These are phyloP conservation scores for Stemphylium beticola DNA, from an alignment of 2,329 filamentous ascomycete genomes.

Conservation along the genomic window DNA sequence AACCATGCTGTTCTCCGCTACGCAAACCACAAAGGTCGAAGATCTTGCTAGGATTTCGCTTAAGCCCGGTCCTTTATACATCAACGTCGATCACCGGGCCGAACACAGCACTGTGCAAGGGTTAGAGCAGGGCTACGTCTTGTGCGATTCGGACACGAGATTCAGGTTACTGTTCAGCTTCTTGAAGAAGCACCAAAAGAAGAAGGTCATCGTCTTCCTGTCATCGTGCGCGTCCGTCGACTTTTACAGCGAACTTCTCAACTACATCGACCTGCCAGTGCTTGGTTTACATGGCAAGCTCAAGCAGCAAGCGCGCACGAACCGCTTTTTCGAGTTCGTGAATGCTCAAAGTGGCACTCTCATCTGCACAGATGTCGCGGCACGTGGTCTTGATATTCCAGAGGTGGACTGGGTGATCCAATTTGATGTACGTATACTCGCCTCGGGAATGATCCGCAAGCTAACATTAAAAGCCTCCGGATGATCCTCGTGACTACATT, in stretches of 20 bases:
- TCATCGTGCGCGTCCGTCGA: conserved; percentile 87
- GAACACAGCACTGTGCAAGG: conserved; percentile 92
- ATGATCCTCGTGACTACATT: conserved; percentile 73
- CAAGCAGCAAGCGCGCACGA: conserved; percentile 98
- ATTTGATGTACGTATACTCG: conserved; percentile 60
- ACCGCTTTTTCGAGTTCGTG: conserved; percentile 96
- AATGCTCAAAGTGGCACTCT: conserved; percentile 84
- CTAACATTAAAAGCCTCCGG: conserved; percentile 57
- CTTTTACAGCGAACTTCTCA: conserved; percentile 91
- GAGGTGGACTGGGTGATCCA: conserved; percentile 92
- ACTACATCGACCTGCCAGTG: conserved; percentile 94
- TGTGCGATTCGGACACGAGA: conserved; percentile 91
- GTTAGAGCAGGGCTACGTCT: conserved; percentile 92
- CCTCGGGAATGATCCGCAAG: neutral
- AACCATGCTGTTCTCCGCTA: conserved; percentile 98
- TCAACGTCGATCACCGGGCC: conserved; percentile 92
- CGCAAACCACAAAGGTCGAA: conserved; percentile 98
- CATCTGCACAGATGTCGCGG: conserved; percentile 96
- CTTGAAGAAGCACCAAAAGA: conserved; percentile 87
- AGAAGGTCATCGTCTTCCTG: conserved; percentile 98
- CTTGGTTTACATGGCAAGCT: conserved; percentile 88
- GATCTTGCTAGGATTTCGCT: conserved; percentile 94
- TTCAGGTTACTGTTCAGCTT: conserved; percentile 95
- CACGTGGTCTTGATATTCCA: conserved; percentile 92
- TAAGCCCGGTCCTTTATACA: conserved; percentile 87